Percentiles rank a stretch among this genome's conserved stretches.
Conservation (phyloP, 805 yeast species). For the Maudiozyma barnettii region DNA sequence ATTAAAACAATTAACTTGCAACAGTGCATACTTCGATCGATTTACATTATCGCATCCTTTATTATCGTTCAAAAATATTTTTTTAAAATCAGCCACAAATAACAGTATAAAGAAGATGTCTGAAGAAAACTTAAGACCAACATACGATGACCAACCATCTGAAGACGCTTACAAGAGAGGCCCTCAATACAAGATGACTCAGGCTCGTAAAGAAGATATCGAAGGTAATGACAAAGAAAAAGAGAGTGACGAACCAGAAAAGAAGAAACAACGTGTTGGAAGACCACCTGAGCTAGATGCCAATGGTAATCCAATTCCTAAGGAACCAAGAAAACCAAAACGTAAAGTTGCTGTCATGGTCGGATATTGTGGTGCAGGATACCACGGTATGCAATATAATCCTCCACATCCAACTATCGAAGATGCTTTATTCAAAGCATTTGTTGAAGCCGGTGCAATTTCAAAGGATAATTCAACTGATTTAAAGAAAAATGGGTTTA, state of each 20-base stretch:
- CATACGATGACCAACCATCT: conserved; percentile 30
- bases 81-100: too few species aligned
- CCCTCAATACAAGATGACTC: conserved; percentile 30
- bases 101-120: conserved; percentile 11
- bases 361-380: conserved; percentile 95
- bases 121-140: conserved; percentile 17
- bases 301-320: conserved; percentile 50
- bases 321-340: conserved; percentile 65
- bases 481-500: conserved; percentile 76
- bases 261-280: conserved; percentile 18
- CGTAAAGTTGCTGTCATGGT: conserved; percentile 81
- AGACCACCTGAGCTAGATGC: conserved; percentile 36
- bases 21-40: neutral
- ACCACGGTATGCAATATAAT: conserved; percentile 91
- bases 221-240: conserved; percentile 8
- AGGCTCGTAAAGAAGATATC: conserved; percentile 23
- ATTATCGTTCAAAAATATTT: neutral
- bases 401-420: conserved; percentile 86
- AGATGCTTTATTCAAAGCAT: conserved; percentile 76
- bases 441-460: conserved; percentile 79
- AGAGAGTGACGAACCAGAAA: conserved; percentile 12
- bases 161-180: conserved; percentile 35
- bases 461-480: conserved; percentile 81
- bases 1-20: neutral
- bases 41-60: neutral